phyloP scores from a whole-genome alignment of 352 stramenopile genomes.

The Sclerospora graminicola region DNA sequence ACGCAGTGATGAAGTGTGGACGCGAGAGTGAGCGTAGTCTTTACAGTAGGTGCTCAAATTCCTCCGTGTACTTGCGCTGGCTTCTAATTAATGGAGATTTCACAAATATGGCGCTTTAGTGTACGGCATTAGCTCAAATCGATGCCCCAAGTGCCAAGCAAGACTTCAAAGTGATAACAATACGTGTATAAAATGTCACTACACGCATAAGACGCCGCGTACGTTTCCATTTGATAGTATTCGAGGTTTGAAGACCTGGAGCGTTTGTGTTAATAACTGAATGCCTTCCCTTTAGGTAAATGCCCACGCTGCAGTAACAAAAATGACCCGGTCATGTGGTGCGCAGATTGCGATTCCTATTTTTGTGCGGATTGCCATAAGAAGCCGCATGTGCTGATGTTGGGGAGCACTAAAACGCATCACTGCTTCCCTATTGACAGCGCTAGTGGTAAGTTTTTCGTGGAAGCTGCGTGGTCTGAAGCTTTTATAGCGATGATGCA shows the following conservation, averaged over 20 bases:
- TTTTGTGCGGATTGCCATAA: slow-evolving; percentile 45
- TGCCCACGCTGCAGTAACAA: slow-evolving; percentile 31
- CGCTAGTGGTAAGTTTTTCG: slow-evolving; percentile 38
- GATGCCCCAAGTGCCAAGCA: slow-evolving; percentile 35
- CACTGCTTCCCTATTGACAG: slow-evolving; percentile 46
- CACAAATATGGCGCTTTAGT: slow-evolving; percentile 17
- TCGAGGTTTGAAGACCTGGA: background rate
- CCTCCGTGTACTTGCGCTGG: background rate
- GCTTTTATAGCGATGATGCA: slow-evolving; percentile 25
- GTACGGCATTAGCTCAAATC: slow-evolving; percentile 47
- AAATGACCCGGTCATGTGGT: slow-evolving; percentile 41
- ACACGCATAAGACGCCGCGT: slow-evolving; percentile 24
- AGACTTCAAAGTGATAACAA: slow-evolving; percentile 23
- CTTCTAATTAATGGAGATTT: slow-evolving; percentile 1
- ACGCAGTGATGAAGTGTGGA: slow-evolving; percentile 39
- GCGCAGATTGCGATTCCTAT: slow-evolving; percentile 50
- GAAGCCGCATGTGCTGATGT: slow-evolving; percentile 45
- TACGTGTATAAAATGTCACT: slow-evolving; percentile 34
- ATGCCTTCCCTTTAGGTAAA: slow-evolving; percentile 17
- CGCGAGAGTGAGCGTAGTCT: slow-evolving; percentile 37
- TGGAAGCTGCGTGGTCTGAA: slow-evolving; percentile 29
- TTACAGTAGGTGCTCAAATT: slow-evolving; percentile 26
- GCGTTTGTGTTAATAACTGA: background rate
- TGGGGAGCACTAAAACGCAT: slow-evolving; percentile 25
- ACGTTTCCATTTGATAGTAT: slow-evolving; percentile 6